Conservation (phyloP, 208 protist species). For the Crithidia sp. region DNA sequence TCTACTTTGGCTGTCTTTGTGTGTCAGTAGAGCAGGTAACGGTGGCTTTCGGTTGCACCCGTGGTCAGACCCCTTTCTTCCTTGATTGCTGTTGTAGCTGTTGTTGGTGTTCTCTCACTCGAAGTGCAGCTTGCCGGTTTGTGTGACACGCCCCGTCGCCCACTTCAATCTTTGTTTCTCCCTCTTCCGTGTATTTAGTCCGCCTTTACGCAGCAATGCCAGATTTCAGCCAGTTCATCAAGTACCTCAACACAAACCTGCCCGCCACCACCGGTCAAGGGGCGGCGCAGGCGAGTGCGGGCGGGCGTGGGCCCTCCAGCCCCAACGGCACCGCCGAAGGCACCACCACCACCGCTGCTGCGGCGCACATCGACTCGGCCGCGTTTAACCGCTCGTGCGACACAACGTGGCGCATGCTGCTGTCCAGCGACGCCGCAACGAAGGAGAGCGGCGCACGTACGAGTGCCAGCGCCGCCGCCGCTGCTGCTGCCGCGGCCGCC, state of each 20-base stretch:
- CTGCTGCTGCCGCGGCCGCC: neutral
- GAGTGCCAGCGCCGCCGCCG: slow-evolving; percentile 18
- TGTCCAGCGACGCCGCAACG: slow-evolving; percentile 53
- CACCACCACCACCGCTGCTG: neutral
- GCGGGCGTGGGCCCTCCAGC: slow-evolving; percentile 14
- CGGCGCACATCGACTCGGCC: slow-evolving; percentile 27
- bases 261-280: slow-evolving; percentile 44
- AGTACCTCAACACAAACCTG: slow-evolving; percentile 77
- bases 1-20: no score
- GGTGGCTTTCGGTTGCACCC: no score
- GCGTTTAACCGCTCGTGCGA: slow-evolving; percentile 61
- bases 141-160: no score
- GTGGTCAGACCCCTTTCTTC: neutral
- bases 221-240: slow-evolving; percentile 80
- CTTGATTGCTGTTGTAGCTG: no score
- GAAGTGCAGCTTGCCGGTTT: no score
- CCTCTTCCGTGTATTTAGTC: neutral
- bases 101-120: no score
- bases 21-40: no score
- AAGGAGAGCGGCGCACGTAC: slow-evolving; percentile 40
- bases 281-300: slow-evolving; percentile 12
- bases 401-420: slow-evolving; percentile 69
- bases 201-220: slow-evolving; percentile 39
- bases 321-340: slow-evolving; percentile 12
- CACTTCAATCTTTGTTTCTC: no score